Conservation (phyloP, 768 basidiomycete genomes). For the Pisolithus albus region DNA sequence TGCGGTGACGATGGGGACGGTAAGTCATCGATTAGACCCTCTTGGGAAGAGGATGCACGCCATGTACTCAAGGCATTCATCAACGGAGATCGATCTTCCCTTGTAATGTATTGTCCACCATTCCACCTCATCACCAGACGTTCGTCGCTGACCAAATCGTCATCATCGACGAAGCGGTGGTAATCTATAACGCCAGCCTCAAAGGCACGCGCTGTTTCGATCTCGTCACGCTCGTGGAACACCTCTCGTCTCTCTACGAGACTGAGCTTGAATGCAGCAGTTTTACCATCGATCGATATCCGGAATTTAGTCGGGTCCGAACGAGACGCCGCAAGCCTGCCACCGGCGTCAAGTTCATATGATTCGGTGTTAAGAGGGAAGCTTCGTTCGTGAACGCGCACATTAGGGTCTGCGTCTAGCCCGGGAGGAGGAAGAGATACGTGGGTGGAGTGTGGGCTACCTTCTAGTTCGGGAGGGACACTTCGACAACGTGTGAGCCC, state of each 20-base stretch:
- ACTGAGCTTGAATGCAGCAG: slow-evolving; percentile 70
- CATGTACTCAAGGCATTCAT: slow-evolving; percentile 69
- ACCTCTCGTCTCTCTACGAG: slow-evolving; percentile 36
- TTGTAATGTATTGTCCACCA: slow-evolving; percentile 70
- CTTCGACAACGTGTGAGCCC: slow-evolving; percentile 44
- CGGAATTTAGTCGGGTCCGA: slow-evolving; percentile 58
- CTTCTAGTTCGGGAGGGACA: slow-evolving; percentile 49
- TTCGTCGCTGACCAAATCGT: slow-evolving; percentile 51
- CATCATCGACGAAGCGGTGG: slow-evolving; percentile 58
- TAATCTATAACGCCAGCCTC: slow-evolving; percentile 58
- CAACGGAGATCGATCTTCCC: slow-evolving; percentile 64
- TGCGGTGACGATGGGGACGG: slow-evolving; percentile 13
- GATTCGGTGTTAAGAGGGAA: slow-evolving; percentile 2
- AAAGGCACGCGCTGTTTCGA: slow-evolving; percentile 52
- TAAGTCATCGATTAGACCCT: slow-evolving; percentile 13
- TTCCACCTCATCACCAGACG: slow-evolving; percentile 72
- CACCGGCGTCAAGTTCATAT: slow-evolving; percentile 41
- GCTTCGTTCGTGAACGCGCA: not conserved
- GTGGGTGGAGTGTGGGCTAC: slow-evolving; percentile 30
- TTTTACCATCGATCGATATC: slow-evolving; percentile 53
- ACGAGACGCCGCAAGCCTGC: slow-evolving; percentile 50
- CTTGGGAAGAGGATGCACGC: slow-evolving; percentile 39
- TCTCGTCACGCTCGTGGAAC: slow-evolving; percentile 36
- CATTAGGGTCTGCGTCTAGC: slow-evolving; percentile 7
- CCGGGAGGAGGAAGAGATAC: slow-evolving; percentile 12